These are phyloP conservation scores for Ceratocystis lukuohia DNA, from an alignment of 2,329 filamentous ascomycete species.

Conservation along the genomic window DNA sequence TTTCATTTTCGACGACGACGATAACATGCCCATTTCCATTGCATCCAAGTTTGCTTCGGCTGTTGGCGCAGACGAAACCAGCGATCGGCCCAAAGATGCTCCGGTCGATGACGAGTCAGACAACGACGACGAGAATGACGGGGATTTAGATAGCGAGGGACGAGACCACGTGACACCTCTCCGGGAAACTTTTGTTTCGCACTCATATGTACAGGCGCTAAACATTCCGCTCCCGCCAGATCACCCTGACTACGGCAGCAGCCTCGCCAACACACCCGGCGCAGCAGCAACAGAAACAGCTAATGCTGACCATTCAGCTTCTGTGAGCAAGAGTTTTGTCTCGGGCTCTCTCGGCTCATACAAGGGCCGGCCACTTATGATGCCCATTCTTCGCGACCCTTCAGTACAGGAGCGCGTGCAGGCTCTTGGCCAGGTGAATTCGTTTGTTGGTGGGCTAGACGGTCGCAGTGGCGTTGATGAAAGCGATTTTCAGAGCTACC, in stretches of 20 bases:
- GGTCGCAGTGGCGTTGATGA: constrained; percentile 38
- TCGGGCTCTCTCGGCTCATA: constrained; percentile 39
- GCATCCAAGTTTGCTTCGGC: constrained; percentile 22
- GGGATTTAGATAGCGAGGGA: background rate
- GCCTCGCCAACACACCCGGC: constrained; percentile 12
- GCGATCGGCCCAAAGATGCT: constrained; percentile 26
- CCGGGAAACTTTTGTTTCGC: constrained; percentile 21
- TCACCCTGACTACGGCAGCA: constrained; percentile 12
- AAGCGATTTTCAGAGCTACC: constrained; percentile 33
- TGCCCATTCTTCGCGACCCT: constrained; percentile 38
- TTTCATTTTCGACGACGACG: constrained; percentile 34
- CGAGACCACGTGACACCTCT: constrained; percentile 20
- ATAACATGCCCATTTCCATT: constrained; percentile 25
- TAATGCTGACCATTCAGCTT: constrained; percentile 23
- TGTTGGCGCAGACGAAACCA: constrained; percentile 20
- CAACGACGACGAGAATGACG: background rate
- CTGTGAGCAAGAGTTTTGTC: constrained; percentile 26
- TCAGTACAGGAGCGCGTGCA: constrained; percentile 37
- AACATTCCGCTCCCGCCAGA: constrained; percentile 17
- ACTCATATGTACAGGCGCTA: constrained; percentile 14
- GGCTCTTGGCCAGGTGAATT: constrained; percentile 35
- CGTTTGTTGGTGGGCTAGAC: constrained; percentile 41
- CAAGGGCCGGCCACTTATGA: constrained; percentile 39
- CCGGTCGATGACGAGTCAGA: constrained; percentile 24
- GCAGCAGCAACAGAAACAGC: background rate